Evolutionary conservation across 2,329 filamentous ascomycete species (phyloP), one percentile per base, ranked within the genome.

Genomic region (Fusarium mexicanum): DNA sequence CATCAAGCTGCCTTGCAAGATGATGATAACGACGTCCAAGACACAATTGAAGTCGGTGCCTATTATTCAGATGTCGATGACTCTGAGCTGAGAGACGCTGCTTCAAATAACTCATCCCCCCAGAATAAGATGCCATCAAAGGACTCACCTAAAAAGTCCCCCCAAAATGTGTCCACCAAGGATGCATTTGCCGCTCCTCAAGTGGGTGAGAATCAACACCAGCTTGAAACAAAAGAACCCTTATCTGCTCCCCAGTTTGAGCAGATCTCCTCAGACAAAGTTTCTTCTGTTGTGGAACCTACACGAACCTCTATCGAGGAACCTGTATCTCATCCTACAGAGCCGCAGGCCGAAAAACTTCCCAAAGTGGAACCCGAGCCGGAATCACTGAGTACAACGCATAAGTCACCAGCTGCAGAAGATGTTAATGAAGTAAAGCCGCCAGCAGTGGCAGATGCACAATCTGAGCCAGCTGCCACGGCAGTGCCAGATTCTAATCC

Each of bases 31-130:
- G 85, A 88, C 48, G 86, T 89, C 35, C 85, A 88, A 77, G 88
- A 90, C 76, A 89, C 87, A 20, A 90, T 90, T 68, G 86, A 90
- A 75, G 88, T 90, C 55, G 86, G 87, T 53, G 85, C 86, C 46
- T 80, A 79, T 38, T 80, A 78, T 47, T 80, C 81, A 35, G 81
- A 83, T 57, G 66, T 77, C 58, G 79, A 80, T 48, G 79, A 80
- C 47, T 79, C 79, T 31, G 81, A 82, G 37, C 60, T 75, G 26
- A 75, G 69, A 47, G 76, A 74, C 17, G 63, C 69, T 51, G 73
- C 73, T 55, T 79, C 79, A 55, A 78, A 79, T 64, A 67, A 72
- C 67, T 82, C 80, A 50, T 81, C 81, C 12, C 72, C 80, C 41
- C 71, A 74, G 37, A 75, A 77, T 26, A 74, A 77, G 61, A 67